phyloP scores from a whole-genome alignment of 495 filamentous ascomycete genomes.

The Aspergillus baeticus region DNA sequence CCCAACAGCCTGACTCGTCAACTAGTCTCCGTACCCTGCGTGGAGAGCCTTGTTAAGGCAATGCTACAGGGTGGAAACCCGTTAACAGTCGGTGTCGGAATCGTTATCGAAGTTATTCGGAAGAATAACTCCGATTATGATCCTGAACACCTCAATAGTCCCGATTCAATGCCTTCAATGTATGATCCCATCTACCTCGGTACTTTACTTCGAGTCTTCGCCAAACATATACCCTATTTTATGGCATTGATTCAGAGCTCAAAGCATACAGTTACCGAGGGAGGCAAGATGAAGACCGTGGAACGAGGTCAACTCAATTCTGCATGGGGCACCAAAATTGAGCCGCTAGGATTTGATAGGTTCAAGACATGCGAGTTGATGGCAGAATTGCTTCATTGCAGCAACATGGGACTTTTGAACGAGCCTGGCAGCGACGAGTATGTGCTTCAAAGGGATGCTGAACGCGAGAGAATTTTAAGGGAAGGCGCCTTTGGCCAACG shows the following conservation, averaged over 20 bases:
- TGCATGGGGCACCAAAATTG: conserved; percentile 87
- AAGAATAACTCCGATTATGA: conserved; percentile 99
- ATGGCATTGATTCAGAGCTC: conserved; percentile 80
- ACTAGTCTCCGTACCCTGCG: conserved; percentile 84
- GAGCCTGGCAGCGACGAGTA: conserved; percentile 88
- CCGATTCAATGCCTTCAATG: conserved; percentile 73
- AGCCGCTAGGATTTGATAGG: conserved; percentile 93
- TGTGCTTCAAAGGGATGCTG: conserved; percentile 74
- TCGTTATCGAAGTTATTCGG: conserved; percentile 96
- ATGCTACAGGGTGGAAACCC: conserved; percentile 96
- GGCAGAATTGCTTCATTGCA: conserved; percentile 96
- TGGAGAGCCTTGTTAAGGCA: conserved; percentile 75
- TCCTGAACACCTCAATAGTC: conserved; percentile 76
- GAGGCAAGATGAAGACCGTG: conserved; percentile 56
- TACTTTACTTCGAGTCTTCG: conserved; percentile 86
- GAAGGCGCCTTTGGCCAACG: conserved; percentile 56
- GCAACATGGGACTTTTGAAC: conserved; percentile 97
- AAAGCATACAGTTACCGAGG: conserved; percentile 58
- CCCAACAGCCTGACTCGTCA: conserved; percentile 96
- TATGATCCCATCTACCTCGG: conserved; percentile 97
- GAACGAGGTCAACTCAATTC: conserved; percentile 68
- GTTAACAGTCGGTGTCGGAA: conserved; percentile 93
- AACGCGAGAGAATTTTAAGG: conserved; percentile 72
- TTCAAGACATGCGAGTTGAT: conserved; percentile 99
- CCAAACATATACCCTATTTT: conserved; percentile 88